Base-by-base conservation (phyloP, 768 basidiomycete genomes). In the Fomitopsis pulvina region DNA sequence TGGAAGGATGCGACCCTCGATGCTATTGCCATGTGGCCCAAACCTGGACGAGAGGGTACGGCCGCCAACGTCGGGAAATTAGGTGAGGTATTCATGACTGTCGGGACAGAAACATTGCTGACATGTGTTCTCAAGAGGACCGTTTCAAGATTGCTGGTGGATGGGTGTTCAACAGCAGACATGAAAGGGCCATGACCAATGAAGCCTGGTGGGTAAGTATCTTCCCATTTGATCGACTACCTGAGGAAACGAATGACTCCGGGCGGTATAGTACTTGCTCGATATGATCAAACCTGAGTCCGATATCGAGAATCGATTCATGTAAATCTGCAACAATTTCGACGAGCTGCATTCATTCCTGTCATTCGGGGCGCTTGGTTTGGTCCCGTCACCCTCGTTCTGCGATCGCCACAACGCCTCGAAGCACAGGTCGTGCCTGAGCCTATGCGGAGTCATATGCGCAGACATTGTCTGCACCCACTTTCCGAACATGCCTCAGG, bases 1-100 rank as follows among this genome's bases (percentile, higher is more conserved):
- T 47, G 46, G 46, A 47, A 39, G 32, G 46, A 47, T 37, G 29
- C 46, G 11, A 37, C 21, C 18, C 26, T 47, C 32, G 46, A 47
- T 11, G 46, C 46, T 4, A n/a, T 47, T 14, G 9, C 29, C 5
- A 37, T 47, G 8, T 37, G 46, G 32, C 45, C 45, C 28, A 10
- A 14, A 10, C 10, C 12, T 9, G 20, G 22, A 25, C 24, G 28
- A 20, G 24, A 26, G 42, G 6, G 9, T 11, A 44, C 42, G 6
- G 18, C 11, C 11, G 34, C 46, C 18, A 47, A 47, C 34, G 21
- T 24, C 18, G 46, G 28, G 16, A 27, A 32, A 20, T 21, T 38
- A 18, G n/a, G 29, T 24, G 27, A 47, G 46, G 24, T 14, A 21
- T 37, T 5, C 18, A 21, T 24, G 32, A 12, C 10, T 20, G 42